Base-by-base conservation (phyloP, 1,284 basidiomycete genomes). In the Agroathelia rolfsii region DNA sequence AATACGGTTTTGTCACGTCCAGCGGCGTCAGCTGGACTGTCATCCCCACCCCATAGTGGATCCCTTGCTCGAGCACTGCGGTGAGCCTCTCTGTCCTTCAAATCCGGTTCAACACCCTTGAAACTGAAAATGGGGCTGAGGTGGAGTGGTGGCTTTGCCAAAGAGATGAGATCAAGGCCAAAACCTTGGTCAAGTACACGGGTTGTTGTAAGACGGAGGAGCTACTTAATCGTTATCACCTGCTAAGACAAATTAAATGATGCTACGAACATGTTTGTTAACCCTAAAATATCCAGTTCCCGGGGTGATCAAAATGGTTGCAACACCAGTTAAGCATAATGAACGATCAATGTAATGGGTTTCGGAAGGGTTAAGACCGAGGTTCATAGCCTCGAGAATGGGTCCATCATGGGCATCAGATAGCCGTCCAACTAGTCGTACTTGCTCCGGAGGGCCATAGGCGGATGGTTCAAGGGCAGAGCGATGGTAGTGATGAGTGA, bases 311-410 rank as follows among this genome's bases (percentile, higher is more conserved):
- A 98, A 57, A 24, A 93, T 74, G 9, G 87, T 83, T 6, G 80
- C 77, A 2, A 84, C 61, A 16, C 94, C 95, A 0, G 94, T 97
- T n/a, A 92, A 67, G 6, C 84, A 88, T 4, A 98, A 64, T 28
- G 95, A 95, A 15, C 94, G 82, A 52, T 98, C 94, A 44, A 98
- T 82, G 53, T 94, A 96, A 53, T 96, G 90, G 15, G 85, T 85
- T 58, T 98, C 93, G 15, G 85, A 85, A 0, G 93, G 88, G 49
- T 94, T 95, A 12, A 97, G 70, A 1, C 81, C 86, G 33, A 98
- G 70, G 48, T 97, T 97, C 44, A 97, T 70, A 1, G 92, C 89
- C 56, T 98, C 94, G 6, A 98, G 72, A 17, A 98, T 67, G 26
- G 93, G 94, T 2, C 93, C 93, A 47, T 97, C 90, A 49, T 96